Evolutionary conservation across 2,329 filamentous ascomycete species (phyloP), one percentile per base, ranked within the genome.

Genomic region (Endothia cerciana): DNA sequence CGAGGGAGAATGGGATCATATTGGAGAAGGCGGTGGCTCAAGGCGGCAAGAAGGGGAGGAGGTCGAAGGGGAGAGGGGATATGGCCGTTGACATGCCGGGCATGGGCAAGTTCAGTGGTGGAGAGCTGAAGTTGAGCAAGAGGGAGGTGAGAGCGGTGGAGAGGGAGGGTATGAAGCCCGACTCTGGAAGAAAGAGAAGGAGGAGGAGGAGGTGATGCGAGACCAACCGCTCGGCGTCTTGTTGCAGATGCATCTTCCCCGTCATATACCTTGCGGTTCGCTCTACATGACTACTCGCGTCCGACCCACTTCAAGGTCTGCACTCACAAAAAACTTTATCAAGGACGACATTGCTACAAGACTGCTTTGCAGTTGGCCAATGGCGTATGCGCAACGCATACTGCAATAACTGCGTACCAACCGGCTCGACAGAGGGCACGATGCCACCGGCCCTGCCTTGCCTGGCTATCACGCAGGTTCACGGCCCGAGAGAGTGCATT

Each of bases 1-100:
- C 95, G 1, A 87, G 85, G 73, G 94, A 98, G 82, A 97, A 94
- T 72, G 95, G 94, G 6, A 89, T 98, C 71, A 88, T 98, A 59
- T 81, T 98, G 41, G 95, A 98, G 81, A 83, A 82, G 68, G 72
- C 74, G 40, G 36, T 33, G 38, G 43, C 76, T 72, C 59, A 58
- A 36, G 61, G 38, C 65, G 80, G 76, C 63, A 74, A 77, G 64
- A 81, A 76, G 65, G 80, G 77, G 65, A 80, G 79, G 73, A 85
- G 83, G 72, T 70, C 75, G 61, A 74, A 71, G 70, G 74, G 79
- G 85, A 77, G 82, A 87, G 69, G 80, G 87, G 76, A 81, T 1
- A 41, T 67, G 17, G 59, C 86, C 0, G 87, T 97, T 45, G 92
- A 91, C 69, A 88, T 87, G 38, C 93, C 94, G 0, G 88, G 86